These are phyloP conservation scores for Hypoxylon sp. DNA, from an alignment of 2,329 filamentous ascomycete species.

Conservation along the genomic window DNA sequence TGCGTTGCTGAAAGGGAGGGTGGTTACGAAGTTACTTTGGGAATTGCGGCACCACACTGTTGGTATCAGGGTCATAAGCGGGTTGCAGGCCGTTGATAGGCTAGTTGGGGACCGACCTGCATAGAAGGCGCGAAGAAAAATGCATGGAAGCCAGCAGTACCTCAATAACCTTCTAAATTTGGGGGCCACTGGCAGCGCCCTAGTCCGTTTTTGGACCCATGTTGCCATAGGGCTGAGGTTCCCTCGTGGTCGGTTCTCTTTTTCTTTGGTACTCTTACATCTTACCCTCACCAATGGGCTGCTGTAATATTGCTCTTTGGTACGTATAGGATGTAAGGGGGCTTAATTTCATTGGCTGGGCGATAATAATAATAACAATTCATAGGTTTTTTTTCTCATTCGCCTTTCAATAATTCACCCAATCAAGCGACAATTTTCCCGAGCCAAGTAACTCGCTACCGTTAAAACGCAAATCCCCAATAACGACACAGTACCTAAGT, in stretches of 20 bases:
- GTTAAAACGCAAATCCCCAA: not conserved
- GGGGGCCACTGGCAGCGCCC: slow-evolving; percentile 19
- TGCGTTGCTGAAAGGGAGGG: slow-evolving; percentile 18
- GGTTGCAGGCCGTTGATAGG: not conserved
- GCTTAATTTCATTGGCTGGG: slow-evolving; percentile 5
- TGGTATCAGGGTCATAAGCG: slow-evolving; percentile 23
- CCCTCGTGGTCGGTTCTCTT: slow-evolving; percentile 11
- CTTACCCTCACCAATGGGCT: slow-evolving; percentile 12
- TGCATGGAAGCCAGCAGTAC: slow-evolving; percentile 19
- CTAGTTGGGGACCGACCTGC: slow-evolving; percentile 5
- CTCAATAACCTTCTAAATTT: slow-evolving; percentile 22
- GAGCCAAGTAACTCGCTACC: not conserved
- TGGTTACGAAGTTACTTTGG: not conserved
- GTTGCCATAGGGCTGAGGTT: slow-evolving; percentile 35
- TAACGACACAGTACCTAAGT: not conserved
- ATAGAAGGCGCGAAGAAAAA: slow-evolving; percentile 26
- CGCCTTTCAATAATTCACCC: slow-evolving; percentile 7
- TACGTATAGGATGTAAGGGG: slow-evolving; percentile 23
- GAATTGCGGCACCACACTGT: slow-evolving; percentile 19
- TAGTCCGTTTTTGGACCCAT: slow-evolving; percentile 22
- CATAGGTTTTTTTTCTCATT: slow-evolving; percentile 2
- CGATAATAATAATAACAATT: slow-evolving; percentile 19
- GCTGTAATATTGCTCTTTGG: no score
- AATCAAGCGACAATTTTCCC: slow-evolving; percentile 14
- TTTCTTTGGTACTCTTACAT: slow-evolving; percentile 13